Evolutionary conservation across 2,329 filamentous ascomycete genomes (phyloP), one percentile per base, ranked within the genome.

Genomic region (Talaromyces sp.): DNA sequence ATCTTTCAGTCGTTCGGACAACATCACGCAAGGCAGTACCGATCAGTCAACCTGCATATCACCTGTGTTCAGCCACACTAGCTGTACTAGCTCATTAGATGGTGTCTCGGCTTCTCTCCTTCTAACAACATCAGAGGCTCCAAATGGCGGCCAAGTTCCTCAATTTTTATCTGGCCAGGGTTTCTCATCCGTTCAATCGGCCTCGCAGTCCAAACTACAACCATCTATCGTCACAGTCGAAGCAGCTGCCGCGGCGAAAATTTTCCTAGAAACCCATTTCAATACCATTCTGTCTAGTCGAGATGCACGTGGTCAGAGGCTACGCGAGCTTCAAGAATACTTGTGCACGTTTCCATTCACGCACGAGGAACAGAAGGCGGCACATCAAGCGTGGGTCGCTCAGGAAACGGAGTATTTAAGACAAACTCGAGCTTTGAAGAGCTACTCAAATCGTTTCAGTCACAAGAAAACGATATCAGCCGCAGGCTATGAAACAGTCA

Each of bases 231-330:
- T 73, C 14, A 96, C 92, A 0, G 88, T 91, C 0, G 93, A 97
- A 75, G 86, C 84, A 62, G 85, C 88, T 2, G 86, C 91, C 0
- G 88, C 90, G 0, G 88, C 91, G 50, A 97, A 96, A 72, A 85
- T 95, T 21, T 95, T 86, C 67, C 82, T 97, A 10, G 94, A 97
- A 73, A 91, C 87, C 0, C 85, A 92, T 67, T 97, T 90, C 77
- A 88, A 92, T 66, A 79, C 85, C n/a, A 72, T 91, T 8, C 78
- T 91, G 2, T 75, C 77, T 4, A 79, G 79, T 27, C 76, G 80
- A 1, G 83, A 82, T 3, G 80, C 86, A 58, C 84, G 90, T 0
- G 82, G 83, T 1, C 70, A 87, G 58, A 85, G 90, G 3, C 79
- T 83, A 35, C 78, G 81, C 43, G 80, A 85, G 55, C 76, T 93